Evolutionary conservation across 306 rosid species (phyloP).

Genomic region (Arachis hypogaea): DNA sequence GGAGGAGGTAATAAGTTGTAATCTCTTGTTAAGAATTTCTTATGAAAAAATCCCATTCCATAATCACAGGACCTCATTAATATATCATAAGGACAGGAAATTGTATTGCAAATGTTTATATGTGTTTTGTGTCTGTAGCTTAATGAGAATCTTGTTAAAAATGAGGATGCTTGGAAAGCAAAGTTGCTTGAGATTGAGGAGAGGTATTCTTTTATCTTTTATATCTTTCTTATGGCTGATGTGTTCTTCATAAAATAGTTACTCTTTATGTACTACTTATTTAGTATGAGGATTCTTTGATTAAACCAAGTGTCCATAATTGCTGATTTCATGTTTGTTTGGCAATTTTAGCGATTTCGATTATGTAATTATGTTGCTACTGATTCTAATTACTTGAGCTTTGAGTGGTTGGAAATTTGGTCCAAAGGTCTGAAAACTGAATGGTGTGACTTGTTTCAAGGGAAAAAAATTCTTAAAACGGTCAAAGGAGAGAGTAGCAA

Average conservation of each 20-base stretch:
- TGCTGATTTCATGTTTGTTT: conserved; percentile 25
- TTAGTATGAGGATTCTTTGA: conserved; percentile 9
- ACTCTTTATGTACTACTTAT: not conserved
- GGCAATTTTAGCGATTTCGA: conserved; percentile 12
- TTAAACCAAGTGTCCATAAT: conserved; percentile 21
- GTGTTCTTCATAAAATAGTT: conserved; percentile 1
- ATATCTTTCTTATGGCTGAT: conserved; percentile 12
- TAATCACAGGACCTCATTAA: conserved; percentile 18
- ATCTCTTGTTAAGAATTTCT: conserved; percentile 1
- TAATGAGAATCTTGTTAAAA: conserved; percentile 82
- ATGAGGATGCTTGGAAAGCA: conserved; percentile 78
- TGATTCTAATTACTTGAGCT: conserved; percentile 30
- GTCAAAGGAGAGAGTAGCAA: conserved; percentile 53
- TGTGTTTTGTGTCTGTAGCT: conserved; percentile 59
- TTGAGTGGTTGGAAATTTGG: not conserved
- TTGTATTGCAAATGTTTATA: conserved; percentile 12
- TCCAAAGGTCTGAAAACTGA: conserved; percentile 32
- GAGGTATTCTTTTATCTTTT: conserved; percentile 53
- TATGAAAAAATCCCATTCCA: conserved; percentile 8
- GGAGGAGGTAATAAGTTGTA: conserved; percentile 69
- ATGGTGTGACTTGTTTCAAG: conserved; percentile 43
- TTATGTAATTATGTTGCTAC: conserved; percentile 15
- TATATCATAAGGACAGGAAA: conserved; percentile 8
- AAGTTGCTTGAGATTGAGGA: conserved; percentile 73
- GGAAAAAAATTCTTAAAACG: conserved; percentile 51